Conservation (phyloP, 257 asterid species). For the Fraxinus anomala region DNA sequence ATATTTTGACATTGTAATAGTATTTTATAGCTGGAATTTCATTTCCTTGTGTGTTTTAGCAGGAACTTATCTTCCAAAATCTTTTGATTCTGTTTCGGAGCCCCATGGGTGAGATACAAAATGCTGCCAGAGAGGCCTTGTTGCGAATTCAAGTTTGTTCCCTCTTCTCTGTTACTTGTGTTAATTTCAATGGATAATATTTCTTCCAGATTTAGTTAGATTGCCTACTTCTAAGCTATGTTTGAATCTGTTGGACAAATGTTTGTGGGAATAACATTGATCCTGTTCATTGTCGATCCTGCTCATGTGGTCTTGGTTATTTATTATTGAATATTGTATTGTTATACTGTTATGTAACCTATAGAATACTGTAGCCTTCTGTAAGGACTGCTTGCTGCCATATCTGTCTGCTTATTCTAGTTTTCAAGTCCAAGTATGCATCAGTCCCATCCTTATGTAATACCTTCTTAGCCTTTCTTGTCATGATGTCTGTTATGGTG, state of each 20-base stretch:
- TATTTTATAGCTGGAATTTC: conserved; percentile 6
- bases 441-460: neutral
- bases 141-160: conserved; percentile 67
- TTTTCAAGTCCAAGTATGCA: neutral
- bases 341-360: neutral
- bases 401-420: neutral
- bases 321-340: neutral
- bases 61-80: conserved; percentile 63
- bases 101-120: conserved; percentile 58
- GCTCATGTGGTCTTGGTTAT: neutral
- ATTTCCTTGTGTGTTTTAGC: conserved; percentile 31
- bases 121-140: conserved; percentile 69
- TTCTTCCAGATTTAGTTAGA: conserved; percentile 17
- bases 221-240: neutral
- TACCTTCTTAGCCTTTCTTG: neutral
- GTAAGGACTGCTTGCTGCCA: neutral
- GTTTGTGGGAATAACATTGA: neutral
- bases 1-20: neutral
- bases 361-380: neutral
- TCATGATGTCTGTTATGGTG: neutral
- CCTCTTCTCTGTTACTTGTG: conserved; percentile 20
- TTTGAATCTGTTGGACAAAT: neutral
- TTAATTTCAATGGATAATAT: conserved; percentile 1
- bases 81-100: conserved; percentile 68
- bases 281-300: neutral